phyloP scores from a whole-genome alignment of 192 early-diverging fungal genomes.

The Ambispora gerdemannii region DNA sequence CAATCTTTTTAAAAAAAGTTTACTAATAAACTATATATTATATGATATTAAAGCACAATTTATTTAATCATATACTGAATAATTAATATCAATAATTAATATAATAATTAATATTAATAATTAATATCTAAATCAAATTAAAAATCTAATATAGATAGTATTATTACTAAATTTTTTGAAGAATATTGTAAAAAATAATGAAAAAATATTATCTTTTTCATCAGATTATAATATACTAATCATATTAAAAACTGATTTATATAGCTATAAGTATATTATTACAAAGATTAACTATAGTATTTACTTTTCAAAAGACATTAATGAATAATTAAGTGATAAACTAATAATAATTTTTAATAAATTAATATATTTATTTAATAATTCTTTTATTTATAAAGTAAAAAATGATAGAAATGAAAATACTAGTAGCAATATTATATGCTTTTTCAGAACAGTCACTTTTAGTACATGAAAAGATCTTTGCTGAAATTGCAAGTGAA shows the following conservation, averaged over 20 bases:
- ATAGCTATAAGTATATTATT: background rate
- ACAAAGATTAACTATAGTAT: background rate
- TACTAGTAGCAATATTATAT: constrained; percentile 14
- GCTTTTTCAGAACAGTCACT: background rate
- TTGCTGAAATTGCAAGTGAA: constrained; percentile 5
- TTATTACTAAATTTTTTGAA: constrained; percentile 10
- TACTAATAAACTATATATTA: background rate
- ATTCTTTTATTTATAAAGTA: background rate
- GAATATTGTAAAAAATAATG: constrained; percentile 1
- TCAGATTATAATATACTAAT: background rate
- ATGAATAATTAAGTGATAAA: background rate
- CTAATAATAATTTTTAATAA: background rate
- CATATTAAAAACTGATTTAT: constrained; percentile 12
- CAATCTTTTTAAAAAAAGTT: background rate
- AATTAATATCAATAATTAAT: background rate
- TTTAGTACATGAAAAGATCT: background rate
- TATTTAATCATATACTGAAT: constrained; percentile 1
- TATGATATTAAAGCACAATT: background rate
- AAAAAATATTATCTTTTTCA: constrained; percentile 2
- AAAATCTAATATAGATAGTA: background rate
- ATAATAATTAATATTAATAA: no score
- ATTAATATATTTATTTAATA: background rate
- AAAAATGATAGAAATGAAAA: constrained; percentile 2
- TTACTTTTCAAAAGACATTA: background rate
- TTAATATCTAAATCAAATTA: background rate